A percentile compares a stretch with the other conserved stretches of the same genome.
Evolutionary conservation across 208 protist genomes (phyloP).

Genomic region (Acanthamoeba castellanii): DNA sequence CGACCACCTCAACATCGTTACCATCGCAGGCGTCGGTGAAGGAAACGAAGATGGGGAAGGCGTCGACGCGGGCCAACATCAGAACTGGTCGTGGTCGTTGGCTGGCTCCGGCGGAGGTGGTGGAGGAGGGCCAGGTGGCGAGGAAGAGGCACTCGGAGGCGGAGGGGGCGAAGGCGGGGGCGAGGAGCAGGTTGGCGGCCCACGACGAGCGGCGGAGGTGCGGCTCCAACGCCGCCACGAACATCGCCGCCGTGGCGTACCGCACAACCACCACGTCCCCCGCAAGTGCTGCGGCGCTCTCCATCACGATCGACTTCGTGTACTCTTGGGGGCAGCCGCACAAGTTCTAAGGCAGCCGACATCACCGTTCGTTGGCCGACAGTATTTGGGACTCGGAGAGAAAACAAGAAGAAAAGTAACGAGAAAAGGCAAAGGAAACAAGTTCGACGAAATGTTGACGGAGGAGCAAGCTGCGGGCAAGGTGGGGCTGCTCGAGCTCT

Average conservation of each 20-base stretch:
- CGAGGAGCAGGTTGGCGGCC: slow-evolving; percentile 4
- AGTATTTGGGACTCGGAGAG: no score
- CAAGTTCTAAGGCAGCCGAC: no score
- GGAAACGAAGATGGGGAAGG: not conserved
- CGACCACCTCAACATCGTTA: not conserved
- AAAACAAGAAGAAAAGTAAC: no score
- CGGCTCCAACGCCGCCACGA: not conserved
- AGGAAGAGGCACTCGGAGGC: not conserved
- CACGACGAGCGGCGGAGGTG: not conserved
- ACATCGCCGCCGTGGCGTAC: not conserved
- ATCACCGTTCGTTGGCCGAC: no score
- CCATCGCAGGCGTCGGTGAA: not conserved
- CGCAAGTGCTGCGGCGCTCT: not conserved
- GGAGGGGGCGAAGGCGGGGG: not conserved
- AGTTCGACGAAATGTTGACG: no score
- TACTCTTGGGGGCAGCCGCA: no score
- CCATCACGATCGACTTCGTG: no score
- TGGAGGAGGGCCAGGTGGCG: not conserved
- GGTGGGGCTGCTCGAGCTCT: no score
- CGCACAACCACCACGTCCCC: not conserved
- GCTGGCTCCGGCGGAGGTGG: not conserved
- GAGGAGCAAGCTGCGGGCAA: no score
- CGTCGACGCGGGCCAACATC: not conserved
- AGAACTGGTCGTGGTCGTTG: not conserved
- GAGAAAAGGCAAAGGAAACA: not conserved